Evolutionary conservation across 306 rosid species (phyloP), one percentile per base, ranked within the genome.

Genomic region (Quercus glauca): DNA sequence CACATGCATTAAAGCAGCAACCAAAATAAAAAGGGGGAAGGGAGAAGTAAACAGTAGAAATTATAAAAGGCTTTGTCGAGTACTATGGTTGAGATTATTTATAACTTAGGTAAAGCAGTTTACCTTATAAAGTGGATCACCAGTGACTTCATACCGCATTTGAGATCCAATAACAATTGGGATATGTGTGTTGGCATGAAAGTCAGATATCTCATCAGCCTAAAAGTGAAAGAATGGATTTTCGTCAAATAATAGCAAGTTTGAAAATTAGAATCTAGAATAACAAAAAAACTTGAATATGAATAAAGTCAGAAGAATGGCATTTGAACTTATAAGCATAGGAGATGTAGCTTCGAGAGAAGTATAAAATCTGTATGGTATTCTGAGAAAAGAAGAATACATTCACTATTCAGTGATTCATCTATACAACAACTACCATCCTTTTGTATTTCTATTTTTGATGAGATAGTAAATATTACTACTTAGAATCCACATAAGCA

Each of bases 91-190:
- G 45, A 41, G 11, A 41, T 41, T 41, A 41, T 41, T 8, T 41
- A 7, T 41, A 41, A 41, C 45, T 41, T 41, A 41, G 45, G 9
- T 41, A 41, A 41, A 41, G 2, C 12, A 41, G 45, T 41, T 41
- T 41, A 41, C 98, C 96, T 86, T 90, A 80, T 92, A 87, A 79
- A 92, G 88, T 21, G 94, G 96, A 82, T 94, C 98, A 6, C 98
- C 98, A 1, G 93, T 87, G 83, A 88, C 68, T 88, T 94, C 98
- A 77, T 92, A 92, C 49, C 97, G 96, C 91, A 73, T 69, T 89
- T 94, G 98, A 86, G 96, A 29, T 82, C 98, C 98, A 76, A 94
- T 49, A 69, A 94, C 93, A 76, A 94, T 2, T 72, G 98, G 98
- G 21, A 94, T 88, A 86, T 94, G 98, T 12, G 98, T 92, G 84